Base-by-base conservation (phyloP, 2,329 filamentous ascomycete genomes). In the Elsinoe batatas region DNA sequence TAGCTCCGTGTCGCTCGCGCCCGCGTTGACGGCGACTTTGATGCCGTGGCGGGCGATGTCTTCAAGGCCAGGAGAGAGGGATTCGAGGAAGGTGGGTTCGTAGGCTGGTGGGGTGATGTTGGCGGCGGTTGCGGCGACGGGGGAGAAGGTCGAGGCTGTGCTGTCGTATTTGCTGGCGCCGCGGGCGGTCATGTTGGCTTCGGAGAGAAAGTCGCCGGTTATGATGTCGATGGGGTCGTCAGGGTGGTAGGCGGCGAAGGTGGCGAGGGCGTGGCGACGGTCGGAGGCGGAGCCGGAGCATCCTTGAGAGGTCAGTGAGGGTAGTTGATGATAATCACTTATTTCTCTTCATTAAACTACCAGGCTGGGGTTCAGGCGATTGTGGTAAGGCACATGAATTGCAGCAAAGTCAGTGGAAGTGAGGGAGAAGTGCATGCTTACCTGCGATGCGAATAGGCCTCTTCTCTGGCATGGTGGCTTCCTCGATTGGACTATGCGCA, bases 21-120 rank as follows among this genome's bases (percentile, higher is more conserved):
- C 80, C 2, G 79, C 79, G 60, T 82, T 81, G 56, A 80, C 69
- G 35, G 80, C 69, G 11, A 82, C 69, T 58, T 78, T 79, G 66
- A 81, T 81, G 0, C 70, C 63, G 58, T 78, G 74, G 49, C 74
- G 66, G 1, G 71, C 65, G 58, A 78, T 68, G 5, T 76, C 62
- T 3, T 74, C 66, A 3, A 81, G 69, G 0, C 70, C 58, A 30
- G 72, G 61, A 74, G 64, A 58, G 72, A 64, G 20, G 78, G 65
- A 1, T 74, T 75, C 56, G 76, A 72, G 76, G 75, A 76, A 47
- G 76, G 71, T 30, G 72, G 76, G 35, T 70, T 68, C 56, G 56
- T 61, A 59, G 10, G 54, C 58, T 15, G 47, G 47, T 10, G 47
- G 47, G 12, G 47, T 17, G 15, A 33, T 15, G 33, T 15, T 37